phyloP scores from a whole-genome alignment of 169 alveolate genomes.

The Plasmodium billcollinsi region DNA sequence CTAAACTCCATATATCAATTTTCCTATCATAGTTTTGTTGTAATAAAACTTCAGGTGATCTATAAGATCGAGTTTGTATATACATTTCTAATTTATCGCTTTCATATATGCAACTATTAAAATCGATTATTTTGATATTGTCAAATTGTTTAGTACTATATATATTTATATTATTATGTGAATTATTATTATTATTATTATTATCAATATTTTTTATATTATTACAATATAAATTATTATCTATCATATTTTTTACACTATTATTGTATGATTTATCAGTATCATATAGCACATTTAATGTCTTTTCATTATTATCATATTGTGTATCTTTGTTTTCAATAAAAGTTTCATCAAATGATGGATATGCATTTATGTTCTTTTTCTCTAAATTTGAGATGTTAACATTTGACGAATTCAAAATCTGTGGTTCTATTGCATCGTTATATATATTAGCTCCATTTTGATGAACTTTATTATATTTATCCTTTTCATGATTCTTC shows the following conservation, averaged over 20 bases:
- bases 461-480: background rate
- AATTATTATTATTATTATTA: background rate
- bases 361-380: background rate
- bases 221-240: background rate
- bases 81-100: constrained; percentile 95
- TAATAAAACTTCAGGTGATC: constrained; percentile 99
- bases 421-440: background rate
- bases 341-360: background rate
- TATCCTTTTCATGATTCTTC: background rate
- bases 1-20: constrained; percentile 99
- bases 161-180: background rate
- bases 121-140: constrained; percentile 96
- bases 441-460: background rate
- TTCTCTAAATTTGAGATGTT: background rate
- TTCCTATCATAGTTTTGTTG: constrained; percentile 97
- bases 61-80: constrained; percentile 96
- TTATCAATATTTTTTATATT: background rate
- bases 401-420: background rate
- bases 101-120: constrained; percentile 96
- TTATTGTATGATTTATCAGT: background rate
- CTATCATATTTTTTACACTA: background rate
- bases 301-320: background rate
- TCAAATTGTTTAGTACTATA: constrained; percentile 58
- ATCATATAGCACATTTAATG: background rate
- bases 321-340: background rate